Evolutionary conservation across 2,329 filamentous ascomycete species (phyloP).

Genomic region (Apiospora kogelbergensis): DNA sequence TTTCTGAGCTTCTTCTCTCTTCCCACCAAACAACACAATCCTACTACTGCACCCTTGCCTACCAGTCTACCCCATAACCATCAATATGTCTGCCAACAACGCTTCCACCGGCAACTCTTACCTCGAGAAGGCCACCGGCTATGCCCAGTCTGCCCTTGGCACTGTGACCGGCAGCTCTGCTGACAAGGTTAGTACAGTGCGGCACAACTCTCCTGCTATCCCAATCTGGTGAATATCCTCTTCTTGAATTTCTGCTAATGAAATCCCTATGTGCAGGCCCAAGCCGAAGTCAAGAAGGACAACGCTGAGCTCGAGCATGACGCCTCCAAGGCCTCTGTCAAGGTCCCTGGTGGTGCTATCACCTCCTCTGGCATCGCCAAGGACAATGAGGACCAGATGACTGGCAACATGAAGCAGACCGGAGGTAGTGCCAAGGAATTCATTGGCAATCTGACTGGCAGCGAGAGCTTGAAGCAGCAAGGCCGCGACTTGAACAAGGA

Average conservation of each 20-base stretch:
- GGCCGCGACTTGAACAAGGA: constrained; percentile 77
- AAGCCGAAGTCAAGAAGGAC: constrained; percentile 65
- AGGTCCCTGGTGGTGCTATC: constrained; percentile 70
- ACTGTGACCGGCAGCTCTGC: constrained; percentile 69
- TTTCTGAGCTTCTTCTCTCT: background rate
- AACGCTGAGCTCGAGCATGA: constrained; percentile 68
- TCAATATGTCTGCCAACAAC: constrained; percentile 40
- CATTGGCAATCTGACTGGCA: constrained; percentile 71
- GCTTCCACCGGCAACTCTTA: constrained; percentile 80
- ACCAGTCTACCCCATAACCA: constrained; percentile 13
- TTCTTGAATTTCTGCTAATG: constrained; percentile 9
- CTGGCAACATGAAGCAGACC: constrained; percentile 85
- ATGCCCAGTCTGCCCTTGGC: constrained; percentile 71
- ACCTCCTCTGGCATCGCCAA: constrained; percentile 67
- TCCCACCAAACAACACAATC: background rate
- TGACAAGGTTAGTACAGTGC: constrained; percentile 53
- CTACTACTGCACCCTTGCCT: background rate
- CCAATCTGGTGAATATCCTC: background rate
- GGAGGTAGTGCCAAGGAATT: constrained; percentile 83
- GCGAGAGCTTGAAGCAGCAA: constrained; percentile 62
- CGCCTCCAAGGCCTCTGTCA: constrained; percentile 72
- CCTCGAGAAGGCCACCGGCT: constrained; percentile 70
- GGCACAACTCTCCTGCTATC: background rate
- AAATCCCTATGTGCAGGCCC: constrained; percentile 35
- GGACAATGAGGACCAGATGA: constrained; percentile 70